Base-by-base conservation (phyloP, 1,284 basidiomycete genomes). In the Ceratobasidium sp. region DNA sequence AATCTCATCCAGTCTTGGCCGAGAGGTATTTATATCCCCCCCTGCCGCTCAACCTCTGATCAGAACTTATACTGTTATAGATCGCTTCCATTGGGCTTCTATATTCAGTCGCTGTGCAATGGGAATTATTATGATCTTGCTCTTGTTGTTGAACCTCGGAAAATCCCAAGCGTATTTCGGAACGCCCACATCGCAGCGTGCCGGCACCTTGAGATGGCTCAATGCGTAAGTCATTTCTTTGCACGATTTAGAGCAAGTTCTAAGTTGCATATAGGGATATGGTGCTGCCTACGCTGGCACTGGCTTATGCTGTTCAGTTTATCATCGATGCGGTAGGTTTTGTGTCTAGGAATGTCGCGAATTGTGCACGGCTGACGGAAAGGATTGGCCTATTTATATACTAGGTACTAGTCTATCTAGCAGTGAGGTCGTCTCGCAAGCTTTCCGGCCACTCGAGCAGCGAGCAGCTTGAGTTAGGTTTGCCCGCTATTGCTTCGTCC, bases 1-100 rank as follows among this genome's bases (percentile, higher is more conserved):
- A 76, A 76, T 52, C 60, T 76, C 3, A 66, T 76, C n/a, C 73
- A 76, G n/a, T 62, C 71, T 20, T 74, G 71, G 71, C 71, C 71
- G 23, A 27, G 48, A 64, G 71, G 71, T 74, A 38, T 23, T 14
- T 23, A n/a, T n/a, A n/a, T n/a, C n/a, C n/a, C 41, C 41, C 1
- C 41, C 8, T 12, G 7, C 12, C 41, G 8, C 8, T 44, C 8
- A 6, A 10, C 41, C 41, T 44, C 41, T 10, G 41, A 44, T 44
- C 8, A 12, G 12, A 12, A 5, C 7, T 6, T 33, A 20, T 59
- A 2, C 35, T 27, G 44, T 38, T 6, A 10, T 50, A 74, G 71
- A 74, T 44, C 71, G 71, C 7, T 74, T 74, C 59, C 71, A 74
- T 3, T 74, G 71, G 71, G 57, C 59, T 12, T 74, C 71, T 1